Percentiles rank a stretch among this genome's conserved stretches.
Conservation (phyloP, 179 eudicot species). For the Patellifolia procumbens region DNA sequence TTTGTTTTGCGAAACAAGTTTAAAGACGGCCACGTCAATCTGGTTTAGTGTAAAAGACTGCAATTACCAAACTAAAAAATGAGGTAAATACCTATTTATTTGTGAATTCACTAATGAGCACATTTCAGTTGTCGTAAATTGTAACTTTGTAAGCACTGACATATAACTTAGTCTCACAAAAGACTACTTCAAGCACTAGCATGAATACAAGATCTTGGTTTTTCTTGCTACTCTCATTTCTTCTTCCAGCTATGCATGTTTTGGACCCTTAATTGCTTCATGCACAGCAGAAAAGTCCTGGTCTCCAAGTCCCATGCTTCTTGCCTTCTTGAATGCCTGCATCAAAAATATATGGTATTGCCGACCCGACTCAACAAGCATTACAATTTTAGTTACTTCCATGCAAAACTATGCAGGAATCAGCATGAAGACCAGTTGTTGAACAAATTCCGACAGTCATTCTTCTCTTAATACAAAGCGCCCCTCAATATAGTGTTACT, state of each 20-base stretch:
- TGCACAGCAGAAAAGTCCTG: slow-evolving; percentile 91
- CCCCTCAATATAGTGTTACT: too few relatives aligned
- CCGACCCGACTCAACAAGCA: background rate
- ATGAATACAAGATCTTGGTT: background rate
- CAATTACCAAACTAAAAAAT: too few relatives aligned
- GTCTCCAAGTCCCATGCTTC: slow-evolving; percentile 88
- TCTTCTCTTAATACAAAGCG: too few relatives aligned
- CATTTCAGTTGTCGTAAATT: background rate
- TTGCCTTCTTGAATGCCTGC: slow-evolving; percentile 89
- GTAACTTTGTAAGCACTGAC: too few relatives aligned
- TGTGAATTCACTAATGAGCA: background rate
- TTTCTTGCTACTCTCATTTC: background rate
- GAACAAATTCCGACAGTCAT: too few relatives aligned
- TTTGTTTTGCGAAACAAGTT: too few relatives aligned
- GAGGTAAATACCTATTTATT: too few relatives aligned
- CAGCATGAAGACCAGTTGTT: background rate
- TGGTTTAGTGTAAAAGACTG: too few relatives aligned
- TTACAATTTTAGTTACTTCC: background rate
- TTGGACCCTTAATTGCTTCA: slow-evolving; percentile 60
- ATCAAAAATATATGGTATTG: background rate
- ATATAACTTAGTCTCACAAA: too few relatives aligned
- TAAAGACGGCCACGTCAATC: too few relatives aligned
- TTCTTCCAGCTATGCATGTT: slow-evolving; percentile 35
- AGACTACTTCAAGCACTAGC: background rate
- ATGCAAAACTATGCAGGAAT: background rate